A percentile compares a stretch with the other conserved stretches of the same genome.
Evolutionary conservation across 345 rosid species (phyloP).

Genomic region (Eutrema yunnanense): DNA sequence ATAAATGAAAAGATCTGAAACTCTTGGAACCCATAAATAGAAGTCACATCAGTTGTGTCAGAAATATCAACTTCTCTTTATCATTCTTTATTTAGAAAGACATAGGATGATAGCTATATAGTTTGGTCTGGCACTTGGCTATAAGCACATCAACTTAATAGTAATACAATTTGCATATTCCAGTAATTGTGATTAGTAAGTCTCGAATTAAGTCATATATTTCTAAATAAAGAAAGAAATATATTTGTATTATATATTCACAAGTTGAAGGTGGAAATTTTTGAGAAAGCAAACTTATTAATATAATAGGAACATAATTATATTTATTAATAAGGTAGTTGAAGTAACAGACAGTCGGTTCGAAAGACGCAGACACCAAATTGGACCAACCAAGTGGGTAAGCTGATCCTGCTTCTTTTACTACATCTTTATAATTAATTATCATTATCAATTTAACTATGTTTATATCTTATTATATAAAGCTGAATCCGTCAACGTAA

Average conservation of each 20-base stretch:
- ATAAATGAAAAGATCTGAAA: not conserved
- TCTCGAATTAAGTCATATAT: not conserved
- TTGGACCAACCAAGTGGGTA: slow-evolving; percentile 28
- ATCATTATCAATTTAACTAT: not conserved
- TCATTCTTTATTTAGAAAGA: not conserved
- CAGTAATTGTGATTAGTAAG: not conserved
- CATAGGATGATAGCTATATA: slow-evolving; percentile 5
- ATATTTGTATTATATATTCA: not conserved
- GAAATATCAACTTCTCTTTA: not conserved
- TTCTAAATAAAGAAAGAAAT: not conserved
- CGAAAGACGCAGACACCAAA: slow-evolving; percentile 14
- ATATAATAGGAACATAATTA: not conserved
- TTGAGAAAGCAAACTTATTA: not conserved
- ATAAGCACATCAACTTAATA: not conserved
- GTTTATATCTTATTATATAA: not conserved
- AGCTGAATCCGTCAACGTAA: too few relatives aligned
- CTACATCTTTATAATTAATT: not conserved
- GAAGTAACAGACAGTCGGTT: slow-evolving; percentile 30
- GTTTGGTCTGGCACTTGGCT: not conserved
- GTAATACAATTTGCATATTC: not conserved
- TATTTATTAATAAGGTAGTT: slow-evolving; percentile 16
- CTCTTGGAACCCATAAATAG: not conserved
- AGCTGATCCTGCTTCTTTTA: slow-evolving; percentile 6
- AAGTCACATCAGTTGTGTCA: slow-evolving; percentile 10
- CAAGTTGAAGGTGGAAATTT: slow-evolving; percentile 10